phyloP scores from a whole-genome alignment of 2,329 filamentous ascomycete genomes.

The Colletotrichum caudatum region DNA sequence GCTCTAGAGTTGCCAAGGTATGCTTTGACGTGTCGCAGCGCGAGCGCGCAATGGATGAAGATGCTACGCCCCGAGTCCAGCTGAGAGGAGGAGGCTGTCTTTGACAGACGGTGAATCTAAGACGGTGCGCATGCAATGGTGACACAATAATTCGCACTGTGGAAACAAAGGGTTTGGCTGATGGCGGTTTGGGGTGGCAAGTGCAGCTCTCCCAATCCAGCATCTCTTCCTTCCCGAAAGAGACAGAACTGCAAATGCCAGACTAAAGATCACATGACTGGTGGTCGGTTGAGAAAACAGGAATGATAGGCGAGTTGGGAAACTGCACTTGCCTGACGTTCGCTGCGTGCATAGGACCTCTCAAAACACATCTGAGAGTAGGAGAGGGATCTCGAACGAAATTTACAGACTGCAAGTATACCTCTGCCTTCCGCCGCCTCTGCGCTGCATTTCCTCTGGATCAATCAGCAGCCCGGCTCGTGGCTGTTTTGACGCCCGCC shows the following conservation, averaged over 20 bases:
- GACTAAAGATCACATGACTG: slow-evolving; percentile 15
- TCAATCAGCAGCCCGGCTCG: background rate
- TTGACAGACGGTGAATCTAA: background rate
- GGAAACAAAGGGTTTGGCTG: slow-evolving; percentile 10
- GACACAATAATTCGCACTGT: slow-evolving; percentile 5
- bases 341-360: background rate
- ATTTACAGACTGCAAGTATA: background rate
- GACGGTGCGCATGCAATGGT: background rate
- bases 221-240: slow-evolving; percentile 7
- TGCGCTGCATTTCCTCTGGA: background rate
- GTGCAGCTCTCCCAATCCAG: slow-evolving; percentile 2
- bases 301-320: background rate
- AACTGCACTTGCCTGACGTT: background rate
- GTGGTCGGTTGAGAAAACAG: background rate
- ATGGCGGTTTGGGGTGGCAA: slow-evolving; percentile 22
- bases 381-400: background rate
- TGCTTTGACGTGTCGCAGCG: slow-evolving; percentile 21
- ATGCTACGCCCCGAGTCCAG: slow-evolving; percentile 6
- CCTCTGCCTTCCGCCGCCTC: background rate
- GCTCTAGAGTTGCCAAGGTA: slow-evolving; percentile 23
- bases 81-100: background rate
- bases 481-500: background rate
- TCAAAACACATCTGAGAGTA: background rate
- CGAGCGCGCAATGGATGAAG: slow-evolving; percentile 3
- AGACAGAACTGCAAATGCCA: background rate